Evolutionary conservation across 2,329 filamentous ascomycete species (phyloP), one percentile per base, ranked within the genome.

Genomic region (Emydomyces testavorans): DNA sequence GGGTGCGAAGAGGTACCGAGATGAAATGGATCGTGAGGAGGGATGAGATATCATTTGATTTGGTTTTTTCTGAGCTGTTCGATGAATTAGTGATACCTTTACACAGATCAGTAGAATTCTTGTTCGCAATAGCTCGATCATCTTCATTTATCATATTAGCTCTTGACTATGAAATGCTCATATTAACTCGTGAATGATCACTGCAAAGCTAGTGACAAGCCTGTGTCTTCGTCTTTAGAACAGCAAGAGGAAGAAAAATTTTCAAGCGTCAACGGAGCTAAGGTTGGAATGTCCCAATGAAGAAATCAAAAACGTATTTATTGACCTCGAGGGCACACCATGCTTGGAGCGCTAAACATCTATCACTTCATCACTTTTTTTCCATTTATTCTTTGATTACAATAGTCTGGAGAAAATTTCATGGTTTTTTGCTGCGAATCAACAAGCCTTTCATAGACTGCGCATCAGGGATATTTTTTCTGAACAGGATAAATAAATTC

Each of bases 11-110:
- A 71, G 70, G 51, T 66, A 70, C 34, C 66, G 76, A 50, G 76
- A 79, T 61, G 72, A 80, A 42, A 88, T 88, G 84, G 85, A 90
- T 65, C 71, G 72, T 32, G 85, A 87, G 56, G 84, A 89, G 64
- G 78, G 81, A 53, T 85, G 24, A n/a, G n/a, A 65, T 46, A 7
- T 2, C 2, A 10, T 11, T 8, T 26, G 7, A 40, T 26, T 26
- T 26, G 37, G 15, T 15, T 21, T 15, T 13, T 29, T 15, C 8
- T 3, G 38, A 26, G 10, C 8, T 35, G n/a, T 6, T 20, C 11
- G 10, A 35, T 32, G 26, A 32, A 13, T 42, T 42, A 42, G 39
- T 16, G 40, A 21, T 41, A 8, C 8, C 26, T 31, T n/a, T 31
- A 23, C 39, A 31, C 6, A 11, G 7, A 31, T 41, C 16, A 28